These are phyloP conservation scores for Verticillium longisporum DNA, from an alignment of 2,329 filamentous ascomycete species.

Conservation along the genomic window DNA sequence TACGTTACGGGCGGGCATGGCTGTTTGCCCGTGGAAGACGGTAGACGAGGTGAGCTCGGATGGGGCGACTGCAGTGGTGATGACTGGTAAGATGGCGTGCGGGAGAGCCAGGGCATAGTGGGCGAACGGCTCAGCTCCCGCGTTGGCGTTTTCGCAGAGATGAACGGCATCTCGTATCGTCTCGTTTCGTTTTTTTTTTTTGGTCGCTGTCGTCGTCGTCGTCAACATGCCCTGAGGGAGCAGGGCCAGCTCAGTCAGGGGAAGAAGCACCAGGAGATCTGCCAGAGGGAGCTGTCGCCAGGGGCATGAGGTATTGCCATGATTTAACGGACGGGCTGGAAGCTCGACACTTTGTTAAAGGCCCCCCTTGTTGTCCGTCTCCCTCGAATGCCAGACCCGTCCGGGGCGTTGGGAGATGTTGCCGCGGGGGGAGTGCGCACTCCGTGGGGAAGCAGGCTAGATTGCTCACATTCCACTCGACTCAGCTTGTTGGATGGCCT, in stretches of 20 bases:
- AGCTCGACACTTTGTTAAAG: not conserved
- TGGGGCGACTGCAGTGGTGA: conserved; percentile 2
- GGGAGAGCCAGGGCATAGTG: conserved; percentile 9
- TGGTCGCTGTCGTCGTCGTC: not conserved
- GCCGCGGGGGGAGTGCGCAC: not conserved
- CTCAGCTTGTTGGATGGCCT: not conserved
- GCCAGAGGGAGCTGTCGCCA: not conserved
- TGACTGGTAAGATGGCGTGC: conserved; percentile 10
- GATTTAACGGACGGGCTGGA: not conserved
- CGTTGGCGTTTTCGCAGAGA: conserved; percentile 1
- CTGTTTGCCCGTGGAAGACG: conserved; percentile 3
- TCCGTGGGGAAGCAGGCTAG: not conserved
- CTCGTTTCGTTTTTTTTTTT: no score
- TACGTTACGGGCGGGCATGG: conserved; percentile 19
- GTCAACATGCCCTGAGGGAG: not conserved
- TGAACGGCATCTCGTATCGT: conserved; percentile 5
- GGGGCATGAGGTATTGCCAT: not conserved
- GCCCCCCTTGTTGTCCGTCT: not conserved
- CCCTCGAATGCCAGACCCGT: not conserved
- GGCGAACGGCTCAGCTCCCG: conserved; percentile 4
- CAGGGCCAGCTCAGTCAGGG: not conserved
- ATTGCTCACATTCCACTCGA: not conserved
- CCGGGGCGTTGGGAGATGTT: not conserved
- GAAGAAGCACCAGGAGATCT: not conserved
- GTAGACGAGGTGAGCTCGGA: conserved; percentile 3